A percentile compares a stretch with the other conserved stretches of the same genome.
Evolutionary conservation across 164 flowering plant species (phyloP).

Genomic region (Magnolia officinalis): DNA sequence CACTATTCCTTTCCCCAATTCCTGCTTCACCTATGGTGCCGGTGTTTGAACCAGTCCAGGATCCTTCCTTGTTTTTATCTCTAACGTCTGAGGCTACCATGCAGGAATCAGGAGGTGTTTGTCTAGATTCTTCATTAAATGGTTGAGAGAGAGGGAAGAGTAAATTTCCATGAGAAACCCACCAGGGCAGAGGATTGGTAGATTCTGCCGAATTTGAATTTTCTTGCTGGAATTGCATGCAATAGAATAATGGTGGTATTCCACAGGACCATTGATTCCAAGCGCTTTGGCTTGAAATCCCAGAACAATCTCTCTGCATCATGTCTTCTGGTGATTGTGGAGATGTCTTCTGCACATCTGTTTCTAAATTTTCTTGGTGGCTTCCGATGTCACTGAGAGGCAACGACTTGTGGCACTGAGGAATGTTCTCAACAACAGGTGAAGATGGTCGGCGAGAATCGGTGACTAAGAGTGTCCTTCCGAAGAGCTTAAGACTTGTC

Average conservation of each 20-base stretch:
- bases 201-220: slow-evolving; percentile 13
- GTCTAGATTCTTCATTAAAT: slow-evolving; percentile 11
- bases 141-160: slow-evolving; percentile 23
- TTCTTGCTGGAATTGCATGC: slow-evolving; percentile 25
- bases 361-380: slow-evolving; percentile 6
- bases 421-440: neutral
- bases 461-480: slow-evolving; percentile 47
- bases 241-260: slow-evolving; percentile 15
- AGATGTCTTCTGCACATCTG: slow-evolving; percentile 14
- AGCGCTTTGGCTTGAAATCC: slow-evolving; percentile 5
- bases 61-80: slow-evolving; percentile 32
- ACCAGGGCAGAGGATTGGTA: slow-evolving; percentile 28
- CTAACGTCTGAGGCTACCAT: slow-evolving; percentile 1
- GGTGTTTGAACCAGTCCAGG: slow-evolving; percentile 36
- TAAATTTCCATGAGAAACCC: slow-evolving; percentile 30
- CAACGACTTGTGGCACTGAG: slow-evolving; percentile 13
- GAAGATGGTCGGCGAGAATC: slow-evolving; percentile 37
- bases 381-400: slow-evolving; percentile 7
- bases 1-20: slow-evolving; percentile 21
- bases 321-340: slow-evolving; percentile 9
- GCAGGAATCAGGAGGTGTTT: slow-evolving; percentile 9
- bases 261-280: slow-evolving; percentile 18
- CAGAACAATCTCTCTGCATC: slow-evolving; percentile 1
- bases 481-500: slow-evolving; percentile 60
- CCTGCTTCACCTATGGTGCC: slow-evolving; percentile 22